Evolutionary conservation across 441 rosid species (phyloP), one percentile per base, ranked within the genome.

Genomic region (Daphne laureola): DNA sequence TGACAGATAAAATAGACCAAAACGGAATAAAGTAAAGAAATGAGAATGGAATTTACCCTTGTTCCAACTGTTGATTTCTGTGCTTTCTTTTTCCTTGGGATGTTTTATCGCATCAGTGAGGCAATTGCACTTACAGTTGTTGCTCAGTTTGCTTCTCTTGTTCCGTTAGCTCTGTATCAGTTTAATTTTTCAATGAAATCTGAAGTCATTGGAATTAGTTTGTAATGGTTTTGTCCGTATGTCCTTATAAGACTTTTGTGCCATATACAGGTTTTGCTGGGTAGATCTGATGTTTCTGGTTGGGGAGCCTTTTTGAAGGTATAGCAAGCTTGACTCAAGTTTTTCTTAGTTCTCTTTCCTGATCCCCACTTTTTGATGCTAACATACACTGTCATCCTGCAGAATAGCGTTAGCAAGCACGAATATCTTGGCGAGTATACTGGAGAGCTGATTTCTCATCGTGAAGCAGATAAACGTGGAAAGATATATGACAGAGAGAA

Each of bases 261-360:
- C 17, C 67, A 23, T 61, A 50, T 63, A 49, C 82, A 93, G 97
- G 99, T 90, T 59, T 79, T 93, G 69, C 95, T 93, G 45, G 99
- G 99, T 68, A 83, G 76, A 71, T 93, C 97, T 16, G 93, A 93
- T 70, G 82, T 93, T 46, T 93, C 99, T 62, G 99, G 99, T 25
- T 93, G 99, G 99, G 99, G 99, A 72, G 97, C 99, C 63, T 93
- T 93, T 78, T 72, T 93, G 71, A 93, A 93, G 95, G 99, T 93
- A n/a, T n/a, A 75, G 43, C 40, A 42, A 45, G 21, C 27, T 35
- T 14, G 40, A 38, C 14, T 51, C 27, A 31, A 7, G 16, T 12
- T 14, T 25, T 27, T 14, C 36, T 44, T 59, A 51, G 65, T 56
- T 25, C 67, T 49, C 54, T 25, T 14, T 46, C 45, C 56, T 66